Base-by-base conservation (phyloP, 805 yeast genomes). In the Candida nanaspora region DNA sequence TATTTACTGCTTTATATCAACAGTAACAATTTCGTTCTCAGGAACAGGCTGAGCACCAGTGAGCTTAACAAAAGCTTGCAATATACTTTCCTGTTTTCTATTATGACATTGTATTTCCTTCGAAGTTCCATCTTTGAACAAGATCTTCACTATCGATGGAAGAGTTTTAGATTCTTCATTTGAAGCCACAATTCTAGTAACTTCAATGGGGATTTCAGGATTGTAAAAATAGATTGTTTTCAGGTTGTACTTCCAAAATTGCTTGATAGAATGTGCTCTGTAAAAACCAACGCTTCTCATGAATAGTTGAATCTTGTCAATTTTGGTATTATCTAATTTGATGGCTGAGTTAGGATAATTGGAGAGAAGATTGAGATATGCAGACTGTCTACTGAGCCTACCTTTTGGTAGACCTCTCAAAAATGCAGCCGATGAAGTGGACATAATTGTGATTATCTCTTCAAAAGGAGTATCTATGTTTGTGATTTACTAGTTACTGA, bases 181-280 rank as follows among this genome's bases (percentile, higher is more conserved):
- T 4, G 44, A 55, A 45, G 60, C 64, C 35, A 68, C 64, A 34
- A 83, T 68, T 49, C 88, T 68, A 13, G 72, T 64, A 28, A 86
- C 81, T 20, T 71, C 68, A 41, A 86, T 77, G 20, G 76, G 72
- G 22, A 84, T 54, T 34, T 66, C 64, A n/a, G 91, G 89, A 59
- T 88, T 88, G 65, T 86, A 89, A 60, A 84, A 88, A 57, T 78
- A 80, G 46, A 88, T 69, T 6, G 88, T 78, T 21, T 93, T 94
- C 42, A 88, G 66, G 61, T 78, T 74, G 39, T 69, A 64, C 50
- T 75, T 76, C 93, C 94, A 85, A 62, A 88, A 86, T 48, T 74
- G 73, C 51, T 80, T 76, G 41, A 84, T 74, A 2, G 89, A 89
- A 63, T 72, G 68, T 50, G 81, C 79, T 1, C 85, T 82, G 47